Evolutionary conservation across 257 asterid genomes (phyloP).

Genomic region (Solanum pennellii): DNA sequence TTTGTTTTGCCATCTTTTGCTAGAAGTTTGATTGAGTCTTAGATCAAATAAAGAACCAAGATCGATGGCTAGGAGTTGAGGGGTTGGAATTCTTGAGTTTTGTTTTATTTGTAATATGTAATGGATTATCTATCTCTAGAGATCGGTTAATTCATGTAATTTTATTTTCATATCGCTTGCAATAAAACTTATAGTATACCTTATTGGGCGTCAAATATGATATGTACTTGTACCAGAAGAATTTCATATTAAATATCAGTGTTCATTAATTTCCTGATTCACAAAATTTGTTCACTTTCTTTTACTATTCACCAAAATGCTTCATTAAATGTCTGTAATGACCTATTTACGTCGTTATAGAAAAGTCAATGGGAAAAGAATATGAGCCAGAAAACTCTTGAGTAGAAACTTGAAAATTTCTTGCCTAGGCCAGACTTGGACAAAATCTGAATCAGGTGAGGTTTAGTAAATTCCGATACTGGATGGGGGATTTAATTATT

Average conservation of each 20-base stretch:
- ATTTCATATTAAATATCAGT: background rate
- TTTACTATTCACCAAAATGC: background rate
- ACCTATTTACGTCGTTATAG: too few relatives aligned
- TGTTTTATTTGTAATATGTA: background rate
- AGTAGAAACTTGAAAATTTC: too few relatives aligned
- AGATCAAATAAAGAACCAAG: background rate
- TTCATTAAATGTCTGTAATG: background rate
- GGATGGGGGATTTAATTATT: too few relatives aligned
- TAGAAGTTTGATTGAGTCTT: background rate
- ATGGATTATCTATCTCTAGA: background rate
- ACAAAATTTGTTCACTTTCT: background rate
- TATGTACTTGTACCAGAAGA: background rate
- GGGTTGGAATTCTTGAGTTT: background rate
- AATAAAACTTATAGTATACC: background rate
- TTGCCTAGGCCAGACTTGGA: too few relatives aligned
- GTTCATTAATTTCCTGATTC: background rate
- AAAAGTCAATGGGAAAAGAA: too few relatives aligned
- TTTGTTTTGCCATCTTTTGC: constrained; percentile 1
- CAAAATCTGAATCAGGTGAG: too few relatives aligned
- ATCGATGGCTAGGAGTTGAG: background rate
- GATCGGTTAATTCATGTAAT: background rate
- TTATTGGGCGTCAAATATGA: background rate
- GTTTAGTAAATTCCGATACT: too few relatives aligned
- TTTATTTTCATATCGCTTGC: background rate
- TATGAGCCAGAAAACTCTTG: too few relatives aligned